Evolutionary conservation across 106 monocot species (phyloP), one percentile per base, ranked within the genome.

Genomic region (Agapanthus africanus): DNA sequence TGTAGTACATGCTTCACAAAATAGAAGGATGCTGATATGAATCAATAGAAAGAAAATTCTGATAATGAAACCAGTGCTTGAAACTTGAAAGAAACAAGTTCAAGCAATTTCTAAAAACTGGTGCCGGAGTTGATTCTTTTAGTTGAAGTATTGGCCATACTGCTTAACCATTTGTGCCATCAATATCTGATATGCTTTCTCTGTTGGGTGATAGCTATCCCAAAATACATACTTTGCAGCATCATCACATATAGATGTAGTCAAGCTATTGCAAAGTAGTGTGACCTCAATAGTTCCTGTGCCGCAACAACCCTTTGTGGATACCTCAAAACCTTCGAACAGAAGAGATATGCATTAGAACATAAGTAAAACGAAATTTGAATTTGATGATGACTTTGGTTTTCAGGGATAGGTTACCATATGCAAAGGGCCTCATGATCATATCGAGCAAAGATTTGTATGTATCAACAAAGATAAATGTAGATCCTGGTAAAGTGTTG

Each of bases 171-270:
- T 7, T 37, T 70, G 28, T 21, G 37, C 31, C 37, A 80, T 76
- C n/a, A 76, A 54, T 66, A 76, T 76, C n/a, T 62, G 21, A 11
- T 80, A 75, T 0, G 67, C 61, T 71, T 57, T 75, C 75, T 80
- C 76, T 46, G 80, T 80, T 22, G 76, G 80, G 56, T 80, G 80
- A 37, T 72, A 81, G 69, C 72, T 76, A 50, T 76, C 81, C 81
- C 76, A 81, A 19, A 81, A 81, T 19, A 81, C 61, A 52, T 51
- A 81, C 36, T 81, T 76, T 11, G 81, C 61, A 30, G 35, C 75
- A 68, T 76, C 72, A 50, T 75, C 76, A 68, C 76, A 76, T 38
- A 49, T 40, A 2, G 44, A 39, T 19, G 75, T 40, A 35, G 75
- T 76, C 11, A 67, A 50, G 76, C 80, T 80, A 19, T 76, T 80